Evolutionary conservation across 805 yeast genomes (phyloP), one percentile per base, ranked within the genome.

Genomic region (Metschnikowia orientalis): DNA sequence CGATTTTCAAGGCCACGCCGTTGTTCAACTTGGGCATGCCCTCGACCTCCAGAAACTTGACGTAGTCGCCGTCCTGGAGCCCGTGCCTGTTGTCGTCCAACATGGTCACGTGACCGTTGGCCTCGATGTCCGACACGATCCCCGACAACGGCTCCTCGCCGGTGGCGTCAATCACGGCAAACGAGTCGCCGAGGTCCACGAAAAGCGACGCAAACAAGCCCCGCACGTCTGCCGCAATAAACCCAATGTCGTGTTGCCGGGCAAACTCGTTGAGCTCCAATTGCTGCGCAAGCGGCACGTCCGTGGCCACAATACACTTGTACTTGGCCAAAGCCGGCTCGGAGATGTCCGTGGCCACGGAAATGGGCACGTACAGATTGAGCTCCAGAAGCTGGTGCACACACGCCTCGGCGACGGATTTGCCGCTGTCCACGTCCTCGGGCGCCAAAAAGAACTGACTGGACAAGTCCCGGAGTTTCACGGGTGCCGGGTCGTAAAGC

Each of bases 81-180:
- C 95, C 95, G 54, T 92, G 99, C 59, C 97, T 79, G 40, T 77
- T 80, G 44, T 87, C 97, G 54, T 84, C 95, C 48, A 90, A 71
- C 69, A 84, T 86, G 13, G 96, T 82, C n/a, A 92, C 96, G 8
- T 88, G 81, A 37, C 97, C 97, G 54, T 85, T 74, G 8, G 65
- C 56, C 54, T 89, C 96, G 40, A 92, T 82, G 54, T 85, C 95
- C 1, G 95, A 83, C 2, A 92, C 85, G 39, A 86, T 82, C 28
- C 98, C 97, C 4, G 79, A 56, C 30, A 67, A 65, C 11, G 95
- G 95, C 60, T 92, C 97, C 63, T 92, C 97, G 32, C 98, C 99
- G 32, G 83, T 85, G 23, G 78, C 71, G 56, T 92, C 98, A 33
- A 81, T 64, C 13, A 92, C 81, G 2, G 82, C 73, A 61, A 92